Conservation (phyloP, 345 rosid species). For the Trapa incisa region DNA sequence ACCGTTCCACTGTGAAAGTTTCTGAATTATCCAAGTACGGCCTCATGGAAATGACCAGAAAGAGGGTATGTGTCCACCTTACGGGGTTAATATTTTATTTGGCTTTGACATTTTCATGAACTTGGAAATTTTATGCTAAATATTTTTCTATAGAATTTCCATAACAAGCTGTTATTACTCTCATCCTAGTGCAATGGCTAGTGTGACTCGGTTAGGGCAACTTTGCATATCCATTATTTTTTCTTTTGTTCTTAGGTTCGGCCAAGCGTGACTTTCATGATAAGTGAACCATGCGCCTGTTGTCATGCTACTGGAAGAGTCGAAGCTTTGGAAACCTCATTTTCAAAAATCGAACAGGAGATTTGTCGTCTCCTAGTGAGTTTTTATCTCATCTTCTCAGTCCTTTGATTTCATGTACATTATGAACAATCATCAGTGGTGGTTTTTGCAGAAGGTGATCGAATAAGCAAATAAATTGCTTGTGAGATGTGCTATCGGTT, state of each 20-base stretch:
- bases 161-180: background rate
- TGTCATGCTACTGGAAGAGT: constrained; percentile 97
- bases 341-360: constrained; percentile 91
- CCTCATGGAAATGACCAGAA: constrained; percentile 95
- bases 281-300: constrained; percentile 86
- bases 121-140: too few relatives aligned
- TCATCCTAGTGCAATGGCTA: background rate
- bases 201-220: background rate
- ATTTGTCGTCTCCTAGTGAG: constrained; percentile 80
- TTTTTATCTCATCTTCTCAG: background rate
- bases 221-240: background rate
- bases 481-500: background rate
- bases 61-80: constrained; percentile 49
- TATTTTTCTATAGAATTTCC: background rate
- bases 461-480: background rate
- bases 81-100: background rate
- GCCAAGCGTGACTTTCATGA: constrained; percentile 91
- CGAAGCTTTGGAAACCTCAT: constrained; percentile 90
- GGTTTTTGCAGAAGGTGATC: background rate
- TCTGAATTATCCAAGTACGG: constrained; percentile 91
- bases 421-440: background rate
- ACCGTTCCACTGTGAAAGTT: constrained; percentile 80
- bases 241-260: constrained; percentile 57
- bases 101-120: background rate
- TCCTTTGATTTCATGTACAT: background rate